These are phyloP conservation scores for Suillus sp. DNA, from an alignment of 768 basidiomycete species.

Conservation along the genomic window DNA sequence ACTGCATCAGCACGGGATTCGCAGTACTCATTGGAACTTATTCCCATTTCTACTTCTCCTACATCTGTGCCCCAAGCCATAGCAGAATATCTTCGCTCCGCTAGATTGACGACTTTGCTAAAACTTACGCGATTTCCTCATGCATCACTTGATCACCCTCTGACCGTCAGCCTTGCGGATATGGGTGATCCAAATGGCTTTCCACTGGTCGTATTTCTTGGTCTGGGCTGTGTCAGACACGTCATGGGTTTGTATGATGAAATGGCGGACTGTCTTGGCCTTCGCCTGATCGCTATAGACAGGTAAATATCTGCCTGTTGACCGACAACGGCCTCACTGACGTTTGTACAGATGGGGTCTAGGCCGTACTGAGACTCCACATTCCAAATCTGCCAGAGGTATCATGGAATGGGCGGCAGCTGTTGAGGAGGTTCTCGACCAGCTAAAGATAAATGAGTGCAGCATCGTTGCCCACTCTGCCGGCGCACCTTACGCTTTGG, in stretches of 20 bases:
- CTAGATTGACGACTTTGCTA: constrained; percentile 79
- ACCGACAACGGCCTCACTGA: neutral
- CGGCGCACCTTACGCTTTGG: constrained; percentile 92
- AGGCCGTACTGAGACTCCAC: constrained; percentile 75
- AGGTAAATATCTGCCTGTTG: constrained; percentile 49
- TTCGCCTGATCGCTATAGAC: constrained; percentile 93
- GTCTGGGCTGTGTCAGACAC: constrained; percentile 92
- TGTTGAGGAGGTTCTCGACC: constrained; percentile 88
- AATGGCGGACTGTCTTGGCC: constrained; percentile 83
- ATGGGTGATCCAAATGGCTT: constrained; percentile 83
- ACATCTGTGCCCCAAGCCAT: constrained; percentile 67
- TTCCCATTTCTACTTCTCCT: constrained; percentile 46
- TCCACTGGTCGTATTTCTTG: constrained; percentile 91
- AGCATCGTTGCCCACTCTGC: constrained; percentile 96
- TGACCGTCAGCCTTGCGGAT: constrained; percentile 91
- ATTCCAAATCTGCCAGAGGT: constrained; percentile 69
- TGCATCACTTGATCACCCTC: constrained; percentile 69
- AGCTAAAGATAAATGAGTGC: constrained; percentile 74
- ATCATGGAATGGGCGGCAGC: constrained; percentile 90
- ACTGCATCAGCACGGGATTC: constrained; percentile 24
- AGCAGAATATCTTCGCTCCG: constrained; percentile 85
- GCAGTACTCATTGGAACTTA: constrained; percentile 29
- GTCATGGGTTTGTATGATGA: constrained; percentile 96
- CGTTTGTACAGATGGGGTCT: constrained; percentile 75
- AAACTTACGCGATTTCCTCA: constrained; percentile 80